Percentiles rank a stretch among this genome's conserved stretches.
Conservation (phyloP, 2,329 filamentous ascomycete species). For the Trichoderma sp. region DNA sequence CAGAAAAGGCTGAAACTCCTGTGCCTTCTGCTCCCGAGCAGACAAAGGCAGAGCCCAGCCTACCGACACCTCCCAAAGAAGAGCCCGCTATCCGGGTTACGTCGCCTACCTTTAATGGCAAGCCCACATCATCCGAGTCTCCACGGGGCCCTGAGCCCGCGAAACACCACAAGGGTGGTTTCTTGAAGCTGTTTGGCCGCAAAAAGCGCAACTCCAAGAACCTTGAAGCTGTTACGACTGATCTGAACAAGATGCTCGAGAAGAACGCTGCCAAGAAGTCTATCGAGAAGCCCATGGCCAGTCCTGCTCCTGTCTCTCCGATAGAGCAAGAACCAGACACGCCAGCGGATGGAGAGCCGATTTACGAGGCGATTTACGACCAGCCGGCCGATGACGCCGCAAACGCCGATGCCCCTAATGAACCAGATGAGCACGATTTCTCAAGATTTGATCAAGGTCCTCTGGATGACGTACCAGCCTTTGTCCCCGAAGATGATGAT, state of each 20-base stretch:
- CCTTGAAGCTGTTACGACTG: conserved; percentile 51
- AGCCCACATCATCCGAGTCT: conserved; percentile 20
- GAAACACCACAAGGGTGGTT: conserved; percentile 50
- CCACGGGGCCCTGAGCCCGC: conserved; percentile 34
- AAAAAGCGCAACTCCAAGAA: conserved; percentile 59
- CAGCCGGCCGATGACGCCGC: conserved; percentile 42
- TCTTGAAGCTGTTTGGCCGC: conserved; percentile 64
- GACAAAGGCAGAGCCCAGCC: conserved; percentile 4
- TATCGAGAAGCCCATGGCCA: conserved; percentile 22
- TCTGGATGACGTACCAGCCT: conserved; percentile 79
- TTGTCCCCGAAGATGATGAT: conserved; percentile 60
- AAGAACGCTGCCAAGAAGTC: conserved; percentile 28
- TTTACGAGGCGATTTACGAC: conserved; percentile 23
- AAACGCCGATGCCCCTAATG: conserved; percentile 57
- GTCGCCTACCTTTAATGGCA: neutral
- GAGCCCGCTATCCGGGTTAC: neutral
- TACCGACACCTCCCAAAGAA: conserved; percentile 28
- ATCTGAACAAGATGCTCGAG: conserved; percentile 51
- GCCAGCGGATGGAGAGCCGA: conserved; percentile 1
- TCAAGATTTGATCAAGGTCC: conserved; percentile 84
- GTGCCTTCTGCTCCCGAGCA: neutral
- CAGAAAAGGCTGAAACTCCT: conserved; percentile 1
- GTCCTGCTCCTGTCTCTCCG: conserved; percentile 24
- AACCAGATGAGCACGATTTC: conserved; percentile 57
- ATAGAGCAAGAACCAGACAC: neutral